Evolutionary conservation across 768 basidiomycete species (phyloP), one percentile per base, ranked within the genome.

Genomic region (Agaricus blazei): DNA sequence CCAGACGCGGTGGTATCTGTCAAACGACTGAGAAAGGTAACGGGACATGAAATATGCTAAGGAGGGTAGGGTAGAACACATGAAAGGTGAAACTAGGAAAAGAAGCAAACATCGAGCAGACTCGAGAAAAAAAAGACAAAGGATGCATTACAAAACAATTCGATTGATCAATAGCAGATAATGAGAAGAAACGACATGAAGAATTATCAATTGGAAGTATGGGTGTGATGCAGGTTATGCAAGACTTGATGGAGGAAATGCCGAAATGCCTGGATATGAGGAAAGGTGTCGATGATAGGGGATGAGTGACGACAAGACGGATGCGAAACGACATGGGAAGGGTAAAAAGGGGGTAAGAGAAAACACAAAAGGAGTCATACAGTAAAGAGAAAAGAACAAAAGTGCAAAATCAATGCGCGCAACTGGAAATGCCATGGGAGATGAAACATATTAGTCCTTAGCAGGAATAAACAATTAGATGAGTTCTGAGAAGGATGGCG

Each of bases 281-380:
- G 36, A 48, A 23, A 41, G 51, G 49, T 47, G 55, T 66, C 51
- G 41, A 40, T 44, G 60, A 54, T 34, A 19, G 19, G 19, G 19
- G 19, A 19, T 19, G 19, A 19, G 41, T 34, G 34, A 34, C 8
- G 34, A 34, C 34, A 11, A 7, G 7, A 11, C 34, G 7, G 34
- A 34, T 34, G 54, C n/a, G 49, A 60, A 26, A 45, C 34, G 34
- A 42, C 12, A 46, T 34, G 19, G 34, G 28, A 14, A 12, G 36
- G 27, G 12, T 19, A 19, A 19, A 19, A 19, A 19, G 19, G 19
- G 19, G 1, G 19, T 29, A 40, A 49, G 38, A 27, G 41, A 44
- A 51, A 60, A 34, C 23, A 44, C 52, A 47, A 49, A 34, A 19
- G 42, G 38, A 42, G 34, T 38, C 19, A 26, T 54, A 47, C 45